Conservation (phyloP, 441 rosid species). For the Populus hybrid region DNA sequence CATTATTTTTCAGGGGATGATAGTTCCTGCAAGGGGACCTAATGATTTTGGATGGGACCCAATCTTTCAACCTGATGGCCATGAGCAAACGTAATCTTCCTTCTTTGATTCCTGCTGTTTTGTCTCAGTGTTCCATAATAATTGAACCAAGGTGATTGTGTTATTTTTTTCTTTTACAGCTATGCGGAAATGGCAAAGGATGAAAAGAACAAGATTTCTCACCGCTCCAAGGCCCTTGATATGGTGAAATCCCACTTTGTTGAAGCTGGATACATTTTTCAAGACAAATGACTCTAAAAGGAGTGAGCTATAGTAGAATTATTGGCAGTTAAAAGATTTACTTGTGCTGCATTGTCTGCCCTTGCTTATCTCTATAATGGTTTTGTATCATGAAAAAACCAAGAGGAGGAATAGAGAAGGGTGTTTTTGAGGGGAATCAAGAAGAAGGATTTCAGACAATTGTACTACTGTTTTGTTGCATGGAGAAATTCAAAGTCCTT, state of each 20-base stretch:
- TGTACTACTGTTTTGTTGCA: neutral
- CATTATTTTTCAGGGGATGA: constrained; percentile 61
- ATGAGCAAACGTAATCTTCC: constrained; percentile 59
- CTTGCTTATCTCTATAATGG: neutral
- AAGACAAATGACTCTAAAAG: constrained; percentile 29
- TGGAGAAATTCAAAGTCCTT: neutral
- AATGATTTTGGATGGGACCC: constrained; percentile 98
- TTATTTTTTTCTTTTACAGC: constrained; percentile 33
- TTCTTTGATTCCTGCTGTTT: neutral
- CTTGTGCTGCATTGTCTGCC: neutral
- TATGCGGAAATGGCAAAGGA: constrained; percentile 95
- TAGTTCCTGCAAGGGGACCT: constrained; percentile 86
- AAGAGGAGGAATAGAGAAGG: constrained; percentile 10
- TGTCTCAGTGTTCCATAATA: neutral
- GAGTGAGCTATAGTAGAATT: constrained; percentile 7
- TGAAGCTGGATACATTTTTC: constrained; percentile 60
- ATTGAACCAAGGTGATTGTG: neutral
- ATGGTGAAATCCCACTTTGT: constrained; percentile 71
- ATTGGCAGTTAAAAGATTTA: neutral
- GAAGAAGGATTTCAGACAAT: neutral
- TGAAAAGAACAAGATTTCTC: constrained; percentile 92
- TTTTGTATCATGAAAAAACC: constrained; percentile 11
- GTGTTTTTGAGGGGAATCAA: neutral
- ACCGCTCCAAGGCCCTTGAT: constrained; percentile 75
- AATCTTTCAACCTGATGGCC: constrained; percentile 87